Percentiles rank a stretch among this genome's conserved stretches.
Conservation (phyloP, 257 asterid species). For the Salvia rosmarinus region DNA sequence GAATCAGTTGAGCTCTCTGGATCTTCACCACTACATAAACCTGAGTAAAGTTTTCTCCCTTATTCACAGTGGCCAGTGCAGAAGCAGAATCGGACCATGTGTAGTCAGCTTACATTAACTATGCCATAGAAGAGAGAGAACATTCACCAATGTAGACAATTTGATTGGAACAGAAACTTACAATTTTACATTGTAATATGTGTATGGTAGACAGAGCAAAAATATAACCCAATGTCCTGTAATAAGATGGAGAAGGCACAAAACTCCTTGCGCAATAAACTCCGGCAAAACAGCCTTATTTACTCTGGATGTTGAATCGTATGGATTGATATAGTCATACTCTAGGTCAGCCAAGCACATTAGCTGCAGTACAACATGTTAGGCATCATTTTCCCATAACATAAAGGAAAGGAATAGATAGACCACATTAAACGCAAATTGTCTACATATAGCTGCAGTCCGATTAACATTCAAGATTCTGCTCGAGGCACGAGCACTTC, state of each 20-base stretch:
- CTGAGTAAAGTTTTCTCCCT: neutral
- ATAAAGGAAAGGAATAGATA: slow-evolving; percentile 15
- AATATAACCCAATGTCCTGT: slow-evolving; percentile 86
- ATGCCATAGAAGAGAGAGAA: slow-evolving; percentile 32
- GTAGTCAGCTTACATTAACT: slow-evolving; percentile 3
- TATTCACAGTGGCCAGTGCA: neutral
- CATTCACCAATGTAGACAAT: neutral
- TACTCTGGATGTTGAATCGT: slow-evolving; percentile 81
- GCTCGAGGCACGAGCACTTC: slow-evolving; percentile 14
- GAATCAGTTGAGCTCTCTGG: neutral
- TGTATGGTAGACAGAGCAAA: slow-evolving; percentile 68
- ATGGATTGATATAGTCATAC: slow-evolving; percentile 81
- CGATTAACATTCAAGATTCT: neutral
- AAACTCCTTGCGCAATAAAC: slow-evolving; percentile 59
- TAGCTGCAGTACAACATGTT: slow-evolving; percentile 54
- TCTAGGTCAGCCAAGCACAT: slow-evolving; percentile 93
- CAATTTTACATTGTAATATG: slow-evolving; percentile 61
- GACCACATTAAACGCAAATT: too few species aligned
- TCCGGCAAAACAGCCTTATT: slow-evolving; percentile 73
- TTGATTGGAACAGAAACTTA: slow-evolving; percentile 47
- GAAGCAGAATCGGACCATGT: slow-evolving; percentile 5
- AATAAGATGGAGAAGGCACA: slow-evolving; percentile 75
- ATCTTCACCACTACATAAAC: slow-evolving; percentile 5
- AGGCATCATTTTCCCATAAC: slow-evolving; percentile 34
- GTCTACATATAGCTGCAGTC: too few species aligned